These are phyloP conservation scores for Guadua angustifolia DNA, from an alignment of 176 grass and related monocot species.

Conservation along the genomic window DNA sequence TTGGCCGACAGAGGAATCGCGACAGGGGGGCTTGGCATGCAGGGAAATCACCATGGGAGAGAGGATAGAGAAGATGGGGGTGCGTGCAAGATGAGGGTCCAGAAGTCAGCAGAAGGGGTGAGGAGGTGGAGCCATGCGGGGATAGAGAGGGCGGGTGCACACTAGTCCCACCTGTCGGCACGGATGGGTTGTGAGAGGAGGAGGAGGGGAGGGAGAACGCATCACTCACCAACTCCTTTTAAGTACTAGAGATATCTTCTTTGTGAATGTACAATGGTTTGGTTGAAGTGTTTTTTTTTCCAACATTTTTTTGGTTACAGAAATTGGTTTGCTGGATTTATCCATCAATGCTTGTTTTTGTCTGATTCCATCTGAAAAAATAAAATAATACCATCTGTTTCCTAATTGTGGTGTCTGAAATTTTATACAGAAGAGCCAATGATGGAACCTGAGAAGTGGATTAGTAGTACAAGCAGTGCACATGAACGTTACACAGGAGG, in stretches of 20 bases:
- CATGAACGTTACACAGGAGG: conserved; percentile 27
- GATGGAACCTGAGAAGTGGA: conserved; percentile 38
- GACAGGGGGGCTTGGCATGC: no score
- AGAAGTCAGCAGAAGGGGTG: no score
- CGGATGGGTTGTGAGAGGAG: no score
- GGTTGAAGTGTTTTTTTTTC: background rate
- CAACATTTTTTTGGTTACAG: background rate
- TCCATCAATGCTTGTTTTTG: background rate
- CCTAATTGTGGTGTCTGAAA: conserved; percentile 47
- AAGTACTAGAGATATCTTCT: background rate
- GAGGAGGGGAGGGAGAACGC: no score
- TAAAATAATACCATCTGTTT: conserved; percentile 18
- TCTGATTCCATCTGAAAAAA: conserved; percentile 13
- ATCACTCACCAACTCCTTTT: no score
- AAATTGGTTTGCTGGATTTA: conserved; percentile 19
- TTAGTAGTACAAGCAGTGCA: conserved; percentile 30
- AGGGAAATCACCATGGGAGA: no score
- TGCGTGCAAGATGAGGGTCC: no score
- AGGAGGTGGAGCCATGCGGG: no score
- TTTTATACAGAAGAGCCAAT: conserved; percentile 55
- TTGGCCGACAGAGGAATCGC: no score
- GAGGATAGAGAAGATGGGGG: no score
- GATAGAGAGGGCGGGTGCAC: no score
- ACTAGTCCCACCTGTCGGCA: no score
- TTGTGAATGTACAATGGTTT: background rate